phyloP scores from a whole-genome alignment of 805 yeast genomes.

The Trichomonascus vanleenenianus region DNA sequence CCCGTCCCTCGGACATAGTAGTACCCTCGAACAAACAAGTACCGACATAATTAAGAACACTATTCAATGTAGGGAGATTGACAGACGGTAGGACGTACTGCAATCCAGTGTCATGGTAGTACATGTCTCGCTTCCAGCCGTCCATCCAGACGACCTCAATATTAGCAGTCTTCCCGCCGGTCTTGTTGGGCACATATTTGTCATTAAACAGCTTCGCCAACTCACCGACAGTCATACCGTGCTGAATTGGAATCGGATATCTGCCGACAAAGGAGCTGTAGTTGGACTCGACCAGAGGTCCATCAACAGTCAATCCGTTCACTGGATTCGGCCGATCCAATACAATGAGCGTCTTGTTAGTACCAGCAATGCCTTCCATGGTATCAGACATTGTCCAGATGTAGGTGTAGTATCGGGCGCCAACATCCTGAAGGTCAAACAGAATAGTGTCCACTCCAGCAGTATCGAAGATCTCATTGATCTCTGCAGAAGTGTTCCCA shows the following conservation, averaged over 20 bases:
- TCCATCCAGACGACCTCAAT: conserved; percentile 9
- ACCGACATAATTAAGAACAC: conserved; percentile 9
- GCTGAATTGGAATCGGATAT: conserved; percentile 7
- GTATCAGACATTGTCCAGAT: conserved; percentile 10
- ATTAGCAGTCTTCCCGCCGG: conserved; percentile 1
- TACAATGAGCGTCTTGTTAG: conserved; percentile 6
- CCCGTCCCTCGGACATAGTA: conserved; percentile 8
- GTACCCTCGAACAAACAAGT: conserved; percentile 10
- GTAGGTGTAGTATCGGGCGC: conserved; percentile 10
- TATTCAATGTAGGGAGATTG: conserved; percentile 8
- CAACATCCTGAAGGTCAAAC: conserved; percentile 10
- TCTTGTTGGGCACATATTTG: conserved; percentile 4
- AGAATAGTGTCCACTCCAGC: conserved; percentile 8
- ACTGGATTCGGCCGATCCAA: conserved; percentile 10
- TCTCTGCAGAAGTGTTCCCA: conserved; percentile 7
- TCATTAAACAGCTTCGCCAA: conserved; percentile 9
- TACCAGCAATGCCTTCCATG: conserved; percentile 11
- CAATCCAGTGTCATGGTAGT: conserved; percentile 9
- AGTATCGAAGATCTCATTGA: conserved; percentile 6
- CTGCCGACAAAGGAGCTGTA: conserved; percentile 10
- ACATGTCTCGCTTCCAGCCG: conserved; percentile 9
- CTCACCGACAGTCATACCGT: conserved; percentile 10
- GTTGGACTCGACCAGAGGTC: conserved; percentile 8
- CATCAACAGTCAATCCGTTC: conserved; percentile 8
- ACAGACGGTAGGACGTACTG: conserved; percentile 9